Percentiles rank a stretch among this genome's conserved stretches.
Evolutionary conservation across 805 yeast species (phyloP).

Genomic region (Kazachstania psychrophila): DNA sequence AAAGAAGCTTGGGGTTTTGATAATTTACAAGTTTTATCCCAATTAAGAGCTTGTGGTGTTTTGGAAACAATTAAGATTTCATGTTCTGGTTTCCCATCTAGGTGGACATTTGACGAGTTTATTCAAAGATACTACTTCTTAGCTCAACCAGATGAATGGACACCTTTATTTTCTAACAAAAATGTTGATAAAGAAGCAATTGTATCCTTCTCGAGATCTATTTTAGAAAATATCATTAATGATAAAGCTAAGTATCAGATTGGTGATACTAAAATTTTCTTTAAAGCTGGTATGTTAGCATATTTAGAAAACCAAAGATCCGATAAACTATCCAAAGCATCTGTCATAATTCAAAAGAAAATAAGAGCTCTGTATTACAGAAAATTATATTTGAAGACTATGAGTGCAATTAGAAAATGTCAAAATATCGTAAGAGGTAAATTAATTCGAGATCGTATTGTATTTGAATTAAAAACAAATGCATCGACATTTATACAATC

Average conservation of each 20-base stretch:
- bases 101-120: conserved; percentile 92
- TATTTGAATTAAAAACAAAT: conserved; percentile 44
- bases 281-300: conserved; percentile 95
- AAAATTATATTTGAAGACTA: conserved; percentile 45
- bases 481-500: conserved; percentile 77
- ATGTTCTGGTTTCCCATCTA: conserved; percentile 95
- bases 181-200: conserved; percentile 45
- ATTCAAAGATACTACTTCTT: conserved; percentile 81
- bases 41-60: conserved; percentile 97
- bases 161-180: conserved; percentile 40
- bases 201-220: conserved; percentile 52
- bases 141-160: conserved; percentile 62
- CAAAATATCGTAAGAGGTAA: conserved; percentile 64
- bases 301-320: conserved; percentile 76
- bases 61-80: conserved; percentile 92
- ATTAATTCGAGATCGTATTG: conserved; percentile 46
- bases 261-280: conserved; percentile 89
- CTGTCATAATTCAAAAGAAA: conserved; percentile 77
- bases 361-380: conserved; percentile 60
- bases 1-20: conserved; percentile 95
- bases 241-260: conserved; percentile 68
- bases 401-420: conserved; percentile 43
- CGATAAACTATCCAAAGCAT: conserved; percentile 64
- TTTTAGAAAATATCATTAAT: conserved; percentile 54
- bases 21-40: conserved; percentile 92